These are phyloP conservation scores for Agapanthus africanus DNA, from an alignment of 106 monocot species.

Conservation along the genomic window DNA sequence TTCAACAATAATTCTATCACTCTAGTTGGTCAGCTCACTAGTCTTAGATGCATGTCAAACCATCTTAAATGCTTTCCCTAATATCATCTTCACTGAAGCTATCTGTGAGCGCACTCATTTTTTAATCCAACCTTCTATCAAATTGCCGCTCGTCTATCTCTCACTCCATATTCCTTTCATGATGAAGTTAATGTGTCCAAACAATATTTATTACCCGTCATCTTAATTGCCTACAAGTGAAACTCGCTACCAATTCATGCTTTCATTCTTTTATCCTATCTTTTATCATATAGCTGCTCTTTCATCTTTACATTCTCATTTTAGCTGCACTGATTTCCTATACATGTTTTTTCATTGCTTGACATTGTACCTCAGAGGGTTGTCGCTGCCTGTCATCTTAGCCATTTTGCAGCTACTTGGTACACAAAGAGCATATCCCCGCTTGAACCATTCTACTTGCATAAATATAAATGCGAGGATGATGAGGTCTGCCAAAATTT, in stretches of 20 bases:
- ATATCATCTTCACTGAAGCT: not conserved
- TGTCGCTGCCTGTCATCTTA: too few relatives aligned
- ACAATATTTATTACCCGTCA: too few relatives aligned
- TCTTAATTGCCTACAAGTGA: too few relatives aligned
- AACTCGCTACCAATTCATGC: too few relatives aligned
- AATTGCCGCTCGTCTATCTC: not conserved
- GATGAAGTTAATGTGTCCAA: too few relatives aligned
- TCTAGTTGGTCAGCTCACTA: not conserved
- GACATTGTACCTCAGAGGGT: not conserved
- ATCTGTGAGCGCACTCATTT: not conserved
- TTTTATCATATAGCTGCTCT: too few relatives aligned
- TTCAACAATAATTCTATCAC: not conserved
- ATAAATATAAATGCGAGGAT: not conserved
- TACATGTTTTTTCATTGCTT: not conserved
- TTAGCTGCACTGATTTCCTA: not conserved
- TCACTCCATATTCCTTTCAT: too few relatives aligned
- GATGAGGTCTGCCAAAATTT: not conserved
- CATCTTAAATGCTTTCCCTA: not conserved
- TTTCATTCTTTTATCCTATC: too few relatives aligned
- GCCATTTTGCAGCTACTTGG: too few relatives aligned
- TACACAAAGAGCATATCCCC: too few relatives aligned
- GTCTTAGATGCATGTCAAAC: not conserved
- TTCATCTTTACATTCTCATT: conserved; percentile 1
- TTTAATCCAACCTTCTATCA: not conserved
- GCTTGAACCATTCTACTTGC: not conserved